phyloP scores from a whole-genome alignment of 371 early-diverging fungal species.

The Coemansia sp. region DNA sequence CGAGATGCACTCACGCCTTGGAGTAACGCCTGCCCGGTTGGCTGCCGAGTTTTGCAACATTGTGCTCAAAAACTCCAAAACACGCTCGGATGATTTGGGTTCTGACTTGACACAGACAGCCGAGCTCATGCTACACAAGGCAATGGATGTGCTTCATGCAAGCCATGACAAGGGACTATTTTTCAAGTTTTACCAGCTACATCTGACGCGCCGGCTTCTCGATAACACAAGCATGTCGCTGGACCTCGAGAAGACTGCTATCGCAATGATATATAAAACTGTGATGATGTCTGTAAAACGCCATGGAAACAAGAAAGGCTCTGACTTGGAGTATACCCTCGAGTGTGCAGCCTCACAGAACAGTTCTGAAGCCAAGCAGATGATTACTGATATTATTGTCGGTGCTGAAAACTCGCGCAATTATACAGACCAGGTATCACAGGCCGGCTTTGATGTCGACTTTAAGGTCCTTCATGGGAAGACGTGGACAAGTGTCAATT shows the following conservation, averaged over 20 bases:
- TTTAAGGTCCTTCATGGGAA: background rate
- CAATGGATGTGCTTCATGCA: background rate
- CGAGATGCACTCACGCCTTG: background rate
- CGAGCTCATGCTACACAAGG: conserved; percentile 5
- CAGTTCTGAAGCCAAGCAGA: background rate
- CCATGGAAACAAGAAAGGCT: background rate
- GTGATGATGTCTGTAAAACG: background rate
- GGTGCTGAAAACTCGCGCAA: background rate
- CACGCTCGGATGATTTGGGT: background rate
- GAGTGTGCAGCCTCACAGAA: background rate
- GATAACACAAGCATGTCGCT: conserved; percentile 6
- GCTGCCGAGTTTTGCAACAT: conserved; percentile 13
- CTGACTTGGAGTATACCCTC: background rate
- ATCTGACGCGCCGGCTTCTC: conserved; percentile 17
- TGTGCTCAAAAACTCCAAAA: background rate
- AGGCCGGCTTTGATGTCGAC: background rate
- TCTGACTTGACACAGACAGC: conserved; percentile 1
- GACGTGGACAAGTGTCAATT: background rate
- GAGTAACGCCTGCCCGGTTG: background rate
- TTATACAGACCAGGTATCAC: background rate
- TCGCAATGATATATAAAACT: conserved; percentile 10
- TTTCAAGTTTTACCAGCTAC: conserved; percentile 9
- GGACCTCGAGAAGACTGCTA: conserved; percentile 15
- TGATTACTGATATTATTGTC: background rate
- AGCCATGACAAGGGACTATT: conserved; percentile 3